These are phyloP conservation scores for Lolium perenne DNA, from an alignment of 176 grass and related monocot genomes.

Conservation along the genomic window DNA sequence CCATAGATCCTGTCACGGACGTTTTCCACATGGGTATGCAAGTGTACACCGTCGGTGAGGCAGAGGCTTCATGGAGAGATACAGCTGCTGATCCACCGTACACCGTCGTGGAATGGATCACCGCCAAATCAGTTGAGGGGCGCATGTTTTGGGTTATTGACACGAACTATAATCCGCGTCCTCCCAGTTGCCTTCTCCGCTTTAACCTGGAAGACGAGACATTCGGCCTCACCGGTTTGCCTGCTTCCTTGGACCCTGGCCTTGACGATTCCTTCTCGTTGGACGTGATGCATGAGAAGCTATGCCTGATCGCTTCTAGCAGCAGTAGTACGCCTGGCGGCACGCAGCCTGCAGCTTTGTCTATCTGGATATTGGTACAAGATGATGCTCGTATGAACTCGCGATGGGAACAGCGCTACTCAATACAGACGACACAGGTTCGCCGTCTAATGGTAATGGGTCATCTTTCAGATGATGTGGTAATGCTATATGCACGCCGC, in stretches of 20 bases:
- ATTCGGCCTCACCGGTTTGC: neutral
- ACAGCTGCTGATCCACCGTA: neutral
- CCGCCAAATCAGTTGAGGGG: neutral
- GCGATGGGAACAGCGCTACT: neutral
- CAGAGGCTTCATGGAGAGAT: neutral
- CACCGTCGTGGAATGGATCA: neutral
- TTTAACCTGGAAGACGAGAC: neutral
- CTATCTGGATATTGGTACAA: neutral
- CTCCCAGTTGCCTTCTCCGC: neutral
- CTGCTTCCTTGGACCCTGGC: neutral
- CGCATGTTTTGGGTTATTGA: neutral
- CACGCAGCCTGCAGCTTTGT: neutral
- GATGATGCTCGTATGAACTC: neutral
- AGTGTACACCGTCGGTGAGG: neutral
- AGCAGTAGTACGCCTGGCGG: neutral
- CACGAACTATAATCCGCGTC: too few species aligned
- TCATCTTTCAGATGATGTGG: neutral
- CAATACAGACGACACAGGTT: neutral
- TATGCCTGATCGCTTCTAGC: neutral
- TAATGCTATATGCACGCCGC: neutral
- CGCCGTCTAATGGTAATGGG: neutral
- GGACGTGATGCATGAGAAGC: neutral
- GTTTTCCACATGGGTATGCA: slow-evolving; percentile 11
- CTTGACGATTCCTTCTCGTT: neutral
- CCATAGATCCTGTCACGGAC: neutral